A percentile compares a stretch with the other conserved stretches of the same genome.
These are phyloP conservation scores for Endotrypanum monterogeii DNA, from an alignment of 208 protist genomes.

Conservation along the genomic window DNA sequence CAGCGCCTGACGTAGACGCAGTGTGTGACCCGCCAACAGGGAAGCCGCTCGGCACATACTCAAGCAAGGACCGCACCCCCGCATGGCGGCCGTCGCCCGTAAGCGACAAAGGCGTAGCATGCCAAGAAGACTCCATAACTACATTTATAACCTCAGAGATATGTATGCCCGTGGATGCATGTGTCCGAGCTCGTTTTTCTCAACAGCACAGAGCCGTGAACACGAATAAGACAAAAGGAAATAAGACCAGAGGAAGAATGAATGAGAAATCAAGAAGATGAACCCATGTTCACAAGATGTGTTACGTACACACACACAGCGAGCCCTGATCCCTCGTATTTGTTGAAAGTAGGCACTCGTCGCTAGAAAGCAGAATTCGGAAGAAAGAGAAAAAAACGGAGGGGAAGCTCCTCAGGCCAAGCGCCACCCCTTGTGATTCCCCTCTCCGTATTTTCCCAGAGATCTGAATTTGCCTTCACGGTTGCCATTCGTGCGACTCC, in stretches of 20 bases:
- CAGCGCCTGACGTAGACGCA: neutral
- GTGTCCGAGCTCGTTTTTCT: neutral
- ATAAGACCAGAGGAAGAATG: neutral
- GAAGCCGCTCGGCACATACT: conserved; percentile 32
- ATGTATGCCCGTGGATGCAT: neutral
- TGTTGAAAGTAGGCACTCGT: neutral
- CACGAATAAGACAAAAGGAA: neutral
- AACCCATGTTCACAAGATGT: too few species aligned
- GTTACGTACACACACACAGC: neutral
- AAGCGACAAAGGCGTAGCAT: neutral
- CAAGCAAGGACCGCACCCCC: neutral
- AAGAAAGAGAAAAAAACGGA: conserved; percentile 2
- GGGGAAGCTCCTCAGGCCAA: neutral
- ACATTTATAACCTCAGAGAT: neutral
- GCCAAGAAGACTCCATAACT: conserved; percentile 3
- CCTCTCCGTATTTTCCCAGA: neutral
- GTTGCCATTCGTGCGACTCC: neutral
- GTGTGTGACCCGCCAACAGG: neutral
- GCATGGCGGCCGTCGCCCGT: neutral
- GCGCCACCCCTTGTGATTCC: neutral
- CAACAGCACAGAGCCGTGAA: neutral
- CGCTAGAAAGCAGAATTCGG: neutral
- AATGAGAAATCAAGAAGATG: neutral
- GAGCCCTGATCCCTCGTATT: neutral
- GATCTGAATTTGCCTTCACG: neutral